Base-by-base conservation (phyloP, 805 yeast genomes). In the Metschnikowia corniflorae region DNA sequence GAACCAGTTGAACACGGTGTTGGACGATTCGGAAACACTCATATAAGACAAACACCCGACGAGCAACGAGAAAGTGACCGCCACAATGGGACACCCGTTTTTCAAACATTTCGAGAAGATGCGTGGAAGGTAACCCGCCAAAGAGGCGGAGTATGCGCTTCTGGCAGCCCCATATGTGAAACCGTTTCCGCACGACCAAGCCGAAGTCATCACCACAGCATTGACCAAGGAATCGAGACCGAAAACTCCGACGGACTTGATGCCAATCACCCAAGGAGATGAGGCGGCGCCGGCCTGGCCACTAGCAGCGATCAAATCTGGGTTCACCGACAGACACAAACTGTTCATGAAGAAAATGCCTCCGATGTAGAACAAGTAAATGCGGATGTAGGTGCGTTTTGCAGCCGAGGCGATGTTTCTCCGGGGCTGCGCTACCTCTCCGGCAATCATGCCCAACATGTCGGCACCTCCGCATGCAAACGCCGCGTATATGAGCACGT, bases 51-150 rank as follows among this genome's bases (percentile, higher is more conserved):
- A 48, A 30, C 58, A 53, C 1, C 54, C 42, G 10, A 60, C 33
- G n/a, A 63, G 50, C 25, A 74, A 54, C 7, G 80, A 67, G 7
- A 71, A 64, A 6, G 58, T 38, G 14, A 81, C 79, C 4, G 85
- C 70, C 42, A 68, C 65, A 21, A 82, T 68, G 7, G 94, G 94
- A 9, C 82, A 82, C 40, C 95, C 95, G 28, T 71, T 68, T 31
- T 67, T 70, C 45, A 78, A 73, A 51, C 91, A 82, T 43, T 61
- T 65, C 9, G 75, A 62, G 47, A 86, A 83, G 29, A 83, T 47
- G 25, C 63, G 63, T 8, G 95, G 95, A 2, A 91, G 82, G 57
- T 86, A 86, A 35, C 95, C 95, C 2, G 95, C 88, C 23, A 88
- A 80, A 47, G 86, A 81, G 0, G 89, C 83, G 1, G 93, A 75